These are phyloP conservation scores for Sclerotinia borealis DNA, from an alignment of 2,329 filamentous ascomycete genomes.

Conservation along the genomic window DNA sequence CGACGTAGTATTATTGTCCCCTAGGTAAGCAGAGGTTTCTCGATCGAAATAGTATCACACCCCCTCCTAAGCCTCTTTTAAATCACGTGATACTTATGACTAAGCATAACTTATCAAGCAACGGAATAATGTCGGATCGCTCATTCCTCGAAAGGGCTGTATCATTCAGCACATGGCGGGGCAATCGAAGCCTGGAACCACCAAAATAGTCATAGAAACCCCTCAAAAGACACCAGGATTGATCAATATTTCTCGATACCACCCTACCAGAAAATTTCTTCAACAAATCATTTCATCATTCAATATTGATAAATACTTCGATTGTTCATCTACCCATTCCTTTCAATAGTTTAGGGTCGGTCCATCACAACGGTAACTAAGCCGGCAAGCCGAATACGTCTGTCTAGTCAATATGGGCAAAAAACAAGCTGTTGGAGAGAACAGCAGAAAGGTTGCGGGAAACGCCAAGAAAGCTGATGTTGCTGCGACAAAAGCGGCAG, in stretches of 20 bases:
- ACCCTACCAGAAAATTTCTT: not conserved
- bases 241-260: constrained; percentile 4
- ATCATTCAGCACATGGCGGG: constrained; percentile 1
- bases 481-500: constrained; percentile 73
- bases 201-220: not conserved
- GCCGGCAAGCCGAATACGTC: constrained; percentile 9
- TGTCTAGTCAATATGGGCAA: constrained; percentile 58
- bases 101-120: not conserved
- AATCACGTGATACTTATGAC: not conserved
- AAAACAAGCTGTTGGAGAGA: constrained; percentile 67
- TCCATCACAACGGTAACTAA: not conserved
- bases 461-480: constrained; percentile 90
- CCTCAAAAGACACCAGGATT: not conserved
- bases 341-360: not conserved
- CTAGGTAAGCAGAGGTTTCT: not conserved
- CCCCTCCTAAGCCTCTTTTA: too few species aligned
- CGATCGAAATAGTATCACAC: not conserved
- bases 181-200: constrained; percentile 1
- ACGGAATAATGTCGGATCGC: not conserved
- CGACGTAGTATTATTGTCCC: not conserved
- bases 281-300: not conserved
- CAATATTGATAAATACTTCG: not conserved
- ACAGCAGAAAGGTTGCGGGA: constrained; percentile 82
- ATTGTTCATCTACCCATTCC: not conserved
- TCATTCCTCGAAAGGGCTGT: not conserved